Evolutionary conservation across 208 protist genomes (phyloP), one percentile per base, ranked within the genome.

Genomic region (Trypanosoma rangeli): DNA sequence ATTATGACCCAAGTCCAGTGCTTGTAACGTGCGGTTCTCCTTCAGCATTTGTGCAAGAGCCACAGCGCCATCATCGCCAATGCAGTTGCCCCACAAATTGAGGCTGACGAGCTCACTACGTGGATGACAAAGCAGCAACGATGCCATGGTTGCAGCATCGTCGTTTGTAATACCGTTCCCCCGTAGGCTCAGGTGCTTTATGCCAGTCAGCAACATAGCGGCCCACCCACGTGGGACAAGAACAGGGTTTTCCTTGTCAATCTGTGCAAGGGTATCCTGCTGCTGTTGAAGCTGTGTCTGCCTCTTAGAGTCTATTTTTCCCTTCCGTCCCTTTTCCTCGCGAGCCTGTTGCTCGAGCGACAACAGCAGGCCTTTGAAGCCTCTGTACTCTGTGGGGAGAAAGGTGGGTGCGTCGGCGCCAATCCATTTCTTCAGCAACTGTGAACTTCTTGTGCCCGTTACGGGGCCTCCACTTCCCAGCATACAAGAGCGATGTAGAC

Each of bases 61-160:
- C 7, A 64, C 58, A 4, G 84, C 93, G 13, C 93, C 93, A 0
- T 37, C 67, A 65, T 94, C 86, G 5, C 75, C 84, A 81, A 97
- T 94, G 50, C 67, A 26, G 68, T 97, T 97, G 44, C 90, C 93
- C 89, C 90, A 95, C 37, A 97, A 64, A 60, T 93, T 94, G 56
- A 97, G 83, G 46, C 82, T 87, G 13, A 90, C 73, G 15, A 97
- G 73, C 64, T 86, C 86, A 50, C 87, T 85, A 59, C 83, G 77
- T 1, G 80, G 78, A 67, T 93, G 79, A 39, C 64, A 49, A 29
- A 76, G 31, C 10, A 97, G 68, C 35, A 90, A 49, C 12, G 75
- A 64, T 20, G 81, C 80, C 52, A 95, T 85, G 24, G 70, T 33
- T 18, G 37, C 53, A 18, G 82, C 81, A 42, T 72, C 74, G 5